phyloP scores from a whole-genome alignment of 2,329 filamentous ascomycete genomes.

The Cytospora schulzeri region DNA sequence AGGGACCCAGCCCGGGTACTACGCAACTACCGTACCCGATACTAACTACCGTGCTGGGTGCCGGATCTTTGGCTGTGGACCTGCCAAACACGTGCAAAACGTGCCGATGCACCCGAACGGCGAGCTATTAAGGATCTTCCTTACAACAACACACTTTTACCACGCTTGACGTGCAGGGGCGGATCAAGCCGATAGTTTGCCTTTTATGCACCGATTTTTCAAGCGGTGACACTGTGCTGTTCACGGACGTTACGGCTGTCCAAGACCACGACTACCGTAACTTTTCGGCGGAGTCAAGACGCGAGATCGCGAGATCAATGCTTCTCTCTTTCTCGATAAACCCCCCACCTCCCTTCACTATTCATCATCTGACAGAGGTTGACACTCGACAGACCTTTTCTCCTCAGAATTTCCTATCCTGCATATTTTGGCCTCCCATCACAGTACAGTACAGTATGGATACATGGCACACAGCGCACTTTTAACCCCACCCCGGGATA shows the following conservation, averaged over 20 bases:
- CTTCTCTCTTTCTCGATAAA: constrained; percentile 7
- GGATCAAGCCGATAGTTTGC: too few species aligned
- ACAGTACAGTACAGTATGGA: too few species aligned
- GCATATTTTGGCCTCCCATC: too few species aligned
- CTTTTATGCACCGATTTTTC: too few species aligned
- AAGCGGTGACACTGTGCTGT: too few species aligned
- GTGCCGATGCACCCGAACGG: neutral
- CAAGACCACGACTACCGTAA: neutral
- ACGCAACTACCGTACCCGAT: too few species aligned
- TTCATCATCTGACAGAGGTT: neutral
- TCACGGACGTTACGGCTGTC: neutral
- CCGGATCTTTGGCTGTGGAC: neutral
- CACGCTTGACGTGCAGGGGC: too few species aligned
- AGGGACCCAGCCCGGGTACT: too few species aligned
- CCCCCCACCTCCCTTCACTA: neutral
- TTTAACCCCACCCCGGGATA: too few species aligned
- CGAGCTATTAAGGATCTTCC: neutral
- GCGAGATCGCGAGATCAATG: constrained; percentile 9
- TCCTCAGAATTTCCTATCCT: too few species aligned
- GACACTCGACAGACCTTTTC: neutral
- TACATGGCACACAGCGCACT: too few species aligned
- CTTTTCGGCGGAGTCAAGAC: constrained; percentile 17
- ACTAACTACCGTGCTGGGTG: too few species aligned
- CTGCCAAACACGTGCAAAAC: neutral
- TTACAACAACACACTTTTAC: neutral